Conservation (phyloP, 116 monocot species). For the Papilionanthe hybrid region DNA sequence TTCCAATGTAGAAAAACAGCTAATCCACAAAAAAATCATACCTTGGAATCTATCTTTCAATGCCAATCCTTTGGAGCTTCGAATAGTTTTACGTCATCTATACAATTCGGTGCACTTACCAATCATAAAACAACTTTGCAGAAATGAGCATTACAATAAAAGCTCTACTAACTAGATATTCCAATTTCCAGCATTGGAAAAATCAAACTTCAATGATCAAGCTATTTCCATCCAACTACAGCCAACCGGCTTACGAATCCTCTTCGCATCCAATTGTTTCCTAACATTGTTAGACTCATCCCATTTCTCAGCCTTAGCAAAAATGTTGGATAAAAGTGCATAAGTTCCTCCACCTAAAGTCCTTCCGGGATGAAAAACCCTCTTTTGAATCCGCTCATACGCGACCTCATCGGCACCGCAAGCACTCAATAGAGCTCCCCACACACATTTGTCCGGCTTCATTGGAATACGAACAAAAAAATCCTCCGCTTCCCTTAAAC, state of each 20-base stretch:
- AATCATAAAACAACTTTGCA: background rate
- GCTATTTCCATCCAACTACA: conserved; percentile 31
- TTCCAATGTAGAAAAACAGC: too few relatives aligned
- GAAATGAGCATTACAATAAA: background rate
- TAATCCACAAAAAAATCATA: too few relatives aligned
- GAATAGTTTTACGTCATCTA: too few relatives aligned
- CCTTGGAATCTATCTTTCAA: too few relatives aligned
- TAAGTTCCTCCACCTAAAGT: conserved; percentile 32
- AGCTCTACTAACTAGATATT: background rate
- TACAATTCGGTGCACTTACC: background rate
- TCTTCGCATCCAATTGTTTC: conserved; percentile 17
- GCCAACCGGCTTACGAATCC: conserved; percentile 21
- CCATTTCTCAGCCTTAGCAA: conserved; percentile 31
- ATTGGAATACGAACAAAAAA: conserved; percentile 20
- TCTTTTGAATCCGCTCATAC: background rate
- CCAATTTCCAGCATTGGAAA: background rate
- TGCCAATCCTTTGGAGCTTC: too few relatives aligned
- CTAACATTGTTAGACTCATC: conserved; percentile 22
- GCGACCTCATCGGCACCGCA: conserved; percentile 6
- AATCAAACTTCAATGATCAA: background rate
- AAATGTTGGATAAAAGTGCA: conserved; percentile 29
- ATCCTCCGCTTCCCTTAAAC: conserved; percentile 21
- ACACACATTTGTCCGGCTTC: conserved; percentile 14
- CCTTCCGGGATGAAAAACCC: conserved; percentile 10
- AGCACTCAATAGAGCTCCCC: conserved; percentile 27